Conservation (phyloP, 2,329 filamentous ascomycete species). For the Trichoderma simmonsii region DNA sequence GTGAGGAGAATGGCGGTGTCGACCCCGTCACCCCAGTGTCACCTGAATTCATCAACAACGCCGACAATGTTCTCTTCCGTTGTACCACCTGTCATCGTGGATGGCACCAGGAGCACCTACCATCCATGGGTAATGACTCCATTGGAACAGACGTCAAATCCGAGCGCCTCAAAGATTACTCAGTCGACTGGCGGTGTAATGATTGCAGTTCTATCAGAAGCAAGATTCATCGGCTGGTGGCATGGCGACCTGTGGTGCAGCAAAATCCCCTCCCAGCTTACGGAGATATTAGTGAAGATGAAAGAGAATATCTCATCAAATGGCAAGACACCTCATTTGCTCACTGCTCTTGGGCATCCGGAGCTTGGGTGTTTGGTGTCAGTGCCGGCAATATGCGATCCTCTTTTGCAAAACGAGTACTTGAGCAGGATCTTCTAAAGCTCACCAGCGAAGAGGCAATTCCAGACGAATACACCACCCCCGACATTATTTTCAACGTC, state of each 20-base stretch:
- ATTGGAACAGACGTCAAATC: constrained; percentile 33
- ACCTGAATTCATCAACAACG: constrained; percentile 66
- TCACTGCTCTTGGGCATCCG: constrained; percentile 81
- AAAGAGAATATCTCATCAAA: constrained; percentile 91
- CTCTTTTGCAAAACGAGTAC: constrained; percentile 71
- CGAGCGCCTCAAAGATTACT: constrained; percentile 69
- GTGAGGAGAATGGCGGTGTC: constrained; percentile 71
- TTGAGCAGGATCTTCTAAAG: constrained; percentile 56
- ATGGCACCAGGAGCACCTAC: constrained; percentile 83
- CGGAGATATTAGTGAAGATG: constrained; percentile 55
- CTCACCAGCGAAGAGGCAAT: constrained; percentile 75
- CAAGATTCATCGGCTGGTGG: constrained; percentile 76
- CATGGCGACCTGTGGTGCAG: constrained; percentile 70
- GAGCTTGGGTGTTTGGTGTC: constrained; percentile 81
- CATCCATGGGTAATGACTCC: constrained; percentile 41
- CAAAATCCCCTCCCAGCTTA: constrained; percentile 18
- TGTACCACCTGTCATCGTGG: constrained; percentile 73
- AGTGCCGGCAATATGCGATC: constrained; percentile 61
- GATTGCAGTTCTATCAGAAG: constrained; percentile 64
- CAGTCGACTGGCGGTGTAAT: constrained; percentile 72
- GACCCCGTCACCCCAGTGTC: constrained; percentile 71
- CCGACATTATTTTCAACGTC: constrained; percentile 87
- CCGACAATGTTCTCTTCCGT: constrained; percentile 75
- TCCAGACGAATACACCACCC: constrained; percentile 77
- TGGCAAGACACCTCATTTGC: constrained; percentile 81